A percentile compares a stretch with the other conserved stretches of the same genome.
Evolutionary conservation across 2,329 filamentous ascomycete species (phyloP).

Genomic region (Diplocarpon rosae): DNA sequence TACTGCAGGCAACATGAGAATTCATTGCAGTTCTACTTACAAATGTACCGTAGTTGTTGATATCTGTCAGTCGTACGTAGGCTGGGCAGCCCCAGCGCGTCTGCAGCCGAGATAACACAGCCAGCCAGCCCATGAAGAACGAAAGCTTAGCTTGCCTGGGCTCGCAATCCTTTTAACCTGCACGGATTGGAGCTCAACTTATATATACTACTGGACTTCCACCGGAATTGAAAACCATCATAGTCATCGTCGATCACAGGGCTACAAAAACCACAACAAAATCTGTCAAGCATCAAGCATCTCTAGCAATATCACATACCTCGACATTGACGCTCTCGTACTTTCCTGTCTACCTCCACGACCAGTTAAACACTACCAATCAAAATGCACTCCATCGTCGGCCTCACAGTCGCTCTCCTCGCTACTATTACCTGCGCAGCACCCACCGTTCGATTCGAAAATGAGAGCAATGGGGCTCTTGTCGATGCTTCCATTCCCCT

Average conservation of each 20-base stretch:
- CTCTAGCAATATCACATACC: background rate
- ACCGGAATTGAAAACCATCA: background rate
- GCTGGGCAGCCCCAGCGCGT: too few species aligned
- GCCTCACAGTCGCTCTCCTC: constrained; percentile 2
- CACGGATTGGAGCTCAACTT: background rate
- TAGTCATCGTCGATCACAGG: background rate
- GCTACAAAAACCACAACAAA: background rate
- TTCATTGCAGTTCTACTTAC: too few species aligned
- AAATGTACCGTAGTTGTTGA: too few species aligned
- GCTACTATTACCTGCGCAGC: background rate
- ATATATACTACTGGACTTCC: constrained; percentile 2
- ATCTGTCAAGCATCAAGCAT: background rate
- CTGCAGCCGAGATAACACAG: background rate
- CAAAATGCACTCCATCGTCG: constrained; percentile 5
- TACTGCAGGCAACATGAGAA: too few species aligned
- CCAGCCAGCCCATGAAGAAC: background rate
- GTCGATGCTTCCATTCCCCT: too few species aligned
- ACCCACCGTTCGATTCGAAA: constrained; percentile 2
- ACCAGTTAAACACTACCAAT: background rate
- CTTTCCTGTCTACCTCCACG: too few species aligned
- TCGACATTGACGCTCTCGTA: too few species aligned
- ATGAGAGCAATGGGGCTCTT: background rate
- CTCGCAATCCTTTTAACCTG: background rate
- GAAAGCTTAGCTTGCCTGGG: background rate
- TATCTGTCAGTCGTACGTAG: too few species aligned